These are phyloP conservation scores for Afroboletus lepidellus DNA, from an alignment of 1,284 basidiomycete genomes.

Conservation along the genomic window DNA sequence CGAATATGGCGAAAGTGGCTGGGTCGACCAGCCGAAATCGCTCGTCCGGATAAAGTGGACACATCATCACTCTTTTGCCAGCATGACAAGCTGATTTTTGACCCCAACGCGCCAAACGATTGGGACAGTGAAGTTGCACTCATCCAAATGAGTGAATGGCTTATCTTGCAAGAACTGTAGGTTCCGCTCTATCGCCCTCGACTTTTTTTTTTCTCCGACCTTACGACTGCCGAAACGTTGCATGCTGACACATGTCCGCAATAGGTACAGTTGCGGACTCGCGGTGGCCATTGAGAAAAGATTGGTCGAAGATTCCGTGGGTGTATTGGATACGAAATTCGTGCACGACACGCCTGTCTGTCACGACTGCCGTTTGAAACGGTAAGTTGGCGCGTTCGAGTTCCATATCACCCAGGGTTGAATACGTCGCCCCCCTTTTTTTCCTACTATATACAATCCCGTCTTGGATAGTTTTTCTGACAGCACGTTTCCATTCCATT, in stretches of 20 bases:
- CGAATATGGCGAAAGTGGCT: constrained; percentile 70
- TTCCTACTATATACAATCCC: constrained; percentile 7
- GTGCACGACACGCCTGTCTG: constrained; percentile 56
- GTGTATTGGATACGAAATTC: constrained; percentile 35
- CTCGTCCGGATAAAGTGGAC: constrained; percentile 61
- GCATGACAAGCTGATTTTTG: constrained; percentile 62
- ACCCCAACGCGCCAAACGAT: constrained; percentile 60
- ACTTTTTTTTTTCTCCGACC: constrained; percentile 7
- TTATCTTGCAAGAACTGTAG: constrained; percentile 53
- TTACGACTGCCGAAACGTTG: constrained; percentile 8
- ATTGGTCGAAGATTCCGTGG: constrained; percentile 30
- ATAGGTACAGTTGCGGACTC: constrained; percentile 60
- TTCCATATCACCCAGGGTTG: constrained; percentile 14
- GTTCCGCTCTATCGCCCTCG: constrained; percentile 27
- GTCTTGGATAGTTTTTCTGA: constrained; percentile 13
- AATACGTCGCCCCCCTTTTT: constrained; percentile 4
- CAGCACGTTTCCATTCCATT: constrained; percentile 18
- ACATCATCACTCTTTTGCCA: constrained; percentile 64
- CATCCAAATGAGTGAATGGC: constrained; percentile 64
- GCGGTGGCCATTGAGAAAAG: constrained; percentile 52
- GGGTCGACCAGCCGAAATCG: constrained; percentile 50
- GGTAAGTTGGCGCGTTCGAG: constrained; percentile 40
- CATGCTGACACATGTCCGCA: constrained; percentile 14
- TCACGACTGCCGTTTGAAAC: constrained; percentile 56
- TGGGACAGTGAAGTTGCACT: constrained; percentile 53